These are phyloP conservation scores for Calonectria fujianensis DNA, from an alignment of 2,329 filamentous ascomycete genomes.

Conservation along the genomic window DNA sequence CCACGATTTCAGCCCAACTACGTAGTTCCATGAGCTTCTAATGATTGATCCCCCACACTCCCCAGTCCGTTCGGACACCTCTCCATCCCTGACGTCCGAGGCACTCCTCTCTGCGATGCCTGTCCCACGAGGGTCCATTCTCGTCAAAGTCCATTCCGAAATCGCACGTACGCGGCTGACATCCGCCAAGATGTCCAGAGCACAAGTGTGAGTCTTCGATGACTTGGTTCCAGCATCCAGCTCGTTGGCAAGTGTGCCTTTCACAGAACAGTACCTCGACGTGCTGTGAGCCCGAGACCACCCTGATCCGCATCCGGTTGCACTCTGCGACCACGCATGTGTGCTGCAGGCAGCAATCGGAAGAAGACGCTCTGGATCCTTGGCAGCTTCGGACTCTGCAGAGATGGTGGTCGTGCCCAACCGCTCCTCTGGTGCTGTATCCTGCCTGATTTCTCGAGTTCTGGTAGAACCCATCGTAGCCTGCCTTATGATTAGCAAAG, in stretches of 20 bases:
- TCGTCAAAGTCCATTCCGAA: slow-evolving; percentile 27
- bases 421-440: slow-evolving; percentile 37
- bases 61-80: neutral
- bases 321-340: slow-evolving; percentile 45
- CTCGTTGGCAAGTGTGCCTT: slow-evolving; percentile 46
- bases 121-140: neutral
- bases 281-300: neutral
- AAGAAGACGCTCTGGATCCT: slow-evolving; percentile 38
- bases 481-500: slow-evolving; percentile 32
- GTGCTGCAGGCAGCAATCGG: slow-evolving; percentile 48
- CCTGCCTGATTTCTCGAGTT: slow-evolving; percentile 37
- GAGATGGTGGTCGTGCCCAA: slow-evolving; percentile 49
- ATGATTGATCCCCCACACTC: neutral
- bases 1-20: neutral
- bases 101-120: neutral
- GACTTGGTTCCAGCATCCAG: slow-evolving; percentile 45
- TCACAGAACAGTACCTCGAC: slow-evolving; percentile 46
- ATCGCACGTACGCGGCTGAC: slow-evolving; percentile 4
- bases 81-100: slow-evolving; percentile 7
- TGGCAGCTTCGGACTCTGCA: slow-evolving; percentile 51
- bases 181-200: slow-evolving; percentile 40
- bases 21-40: slow-evolving; percentile 1
- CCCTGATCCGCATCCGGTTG: slow-evolving; percentile 35
- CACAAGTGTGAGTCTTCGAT: slow-evolving; percentile 43
- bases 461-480: slow-evolving; percentile 36